These are phyloP conservation scores for Phytophthora nicotianae DNA, from an alignment of 352 stramenopile species.

Conservation along the genomic window DNA sequence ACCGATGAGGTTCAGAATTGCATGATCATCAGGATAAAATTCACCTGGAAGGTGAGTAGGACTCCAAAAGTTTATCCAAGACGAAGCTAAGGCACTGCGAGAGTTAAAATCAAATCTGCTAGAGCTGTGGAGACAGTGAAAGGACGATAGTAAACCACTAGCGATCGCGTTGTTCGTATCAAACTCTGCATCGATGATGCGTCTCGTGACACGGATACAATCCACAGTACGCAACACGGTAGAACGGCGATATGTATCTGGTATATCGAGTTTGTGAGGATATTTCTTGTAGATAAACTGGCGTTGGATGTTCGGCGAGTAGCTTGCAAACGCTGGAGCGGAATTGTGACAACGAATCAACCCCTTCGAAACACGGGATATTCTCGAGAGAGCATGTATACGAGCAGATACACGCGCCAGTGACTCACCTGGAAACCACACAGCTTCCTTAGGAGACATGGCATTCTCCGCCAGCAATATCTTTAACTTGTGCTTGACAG, in stretches of 20 bases:
- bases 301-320: constrained; percentile 47
- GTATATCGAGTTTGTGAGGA: constrained; percentile 52
- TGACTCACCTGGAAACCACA: constrained; percentile 50
- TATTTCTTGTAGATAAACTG: constrained; percentile 78
- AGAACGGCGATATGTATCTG: constrained; percentile 44
- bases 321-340: constrained; percentile 45
- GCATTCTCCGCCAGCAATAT: constrained; percentile 39
- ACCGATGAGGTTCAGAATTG: constrained; percentile 44
- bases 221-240: constrained; percentile 68
- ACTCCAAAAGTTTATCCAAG: constrained; percentile 70
- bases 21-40: constrained; percentile 43
- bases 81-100: constrained; percentile 34
- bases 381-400: constrained; percentile 53
- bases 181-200: constrained; percentile 57
- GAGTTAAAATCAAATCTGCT: constrained; percentile 59
- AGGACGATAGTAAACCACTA: constrained; percentile 32
- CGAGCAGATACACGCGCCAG: constrained; percentile 48
- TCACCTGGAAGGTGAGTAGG: constrained; percentile 42
- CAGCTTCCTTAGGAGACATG: constrained; percentile 45
- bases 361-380: constrained; percentile 30
- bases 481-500: constrained; percentile 62
- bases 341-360: constrained; percentile 30
- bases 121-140: constrained; percentile 60
- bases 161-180: constrained; percentile 40
- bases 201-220: constrained; percentile 50